These are phyloP conservation scores for Areca catechu DNA, from an alignment of 176 grass and related monocot genomes.

Conservation along the genomic window DNA sequence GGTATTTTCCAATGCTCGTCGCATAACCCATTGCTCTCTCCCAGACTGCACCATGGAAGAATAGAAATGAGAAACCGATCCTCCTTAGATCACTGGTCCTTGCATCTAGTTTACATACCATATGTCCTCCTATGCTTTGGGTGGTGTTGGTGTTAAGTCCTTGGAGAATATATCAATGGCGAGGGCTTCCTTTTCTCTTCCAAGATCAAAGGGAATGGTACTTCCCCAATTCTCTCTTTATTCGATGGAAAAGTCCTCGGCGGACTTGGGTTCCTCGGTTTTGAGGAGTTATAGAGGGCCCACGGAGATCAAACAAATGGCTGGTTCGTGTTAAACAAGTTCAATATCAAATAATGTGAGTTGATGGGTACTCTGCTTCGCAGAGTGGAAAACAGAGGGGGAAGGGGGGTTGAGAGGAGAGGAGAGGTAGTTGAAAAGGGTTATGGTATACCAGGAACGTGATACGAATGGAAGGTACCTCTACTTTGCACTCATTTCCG, in stretches of 20 bases:
- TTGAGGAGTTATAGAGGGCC: no score
- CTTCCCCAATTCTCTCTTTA: no score
- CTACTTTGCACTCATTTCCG: not conserved
- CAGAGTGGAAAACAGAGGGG: not conserved
- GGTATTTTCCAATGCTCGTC: slow-evolving; percentile 48
- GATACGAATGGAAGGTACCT: slow-evolving; percentile 32
- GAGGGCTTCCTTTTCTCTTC: no score
- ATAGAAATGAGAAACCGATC: not conserved
- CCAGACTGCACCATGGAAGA: not conserved
- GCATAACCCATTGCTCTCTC: slow-evolving; percentile 21
- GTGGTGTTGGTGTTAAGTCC: no score
- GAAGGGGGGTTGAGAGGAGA: not conserved
- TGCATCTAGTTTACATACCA: no score
- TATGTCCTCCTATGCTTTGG: no score
- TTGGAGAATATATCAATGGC: no score
- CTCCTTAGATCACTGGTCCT: no score
- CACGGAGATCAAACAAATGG: no score
- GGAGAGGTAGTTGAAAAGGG: slow-evolving; percentile 32
- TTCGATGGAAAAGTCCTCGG: no score
- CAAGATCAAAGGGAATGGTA: no score
- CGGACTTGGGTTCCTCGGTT: no score
- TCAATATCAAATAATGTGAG: slow-evolving; percentile 7
- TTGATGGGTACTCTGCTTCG: not conserved
- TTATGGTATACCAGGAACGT: slow-evolving; percentile 15
- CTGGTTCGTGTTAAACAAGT: not conserved